These are phyloP conservation scores for Geoglossum glabrum DNA, from an alignment of 495 filamentous ascomycete species.

Conservation along the genomic window DNA sequence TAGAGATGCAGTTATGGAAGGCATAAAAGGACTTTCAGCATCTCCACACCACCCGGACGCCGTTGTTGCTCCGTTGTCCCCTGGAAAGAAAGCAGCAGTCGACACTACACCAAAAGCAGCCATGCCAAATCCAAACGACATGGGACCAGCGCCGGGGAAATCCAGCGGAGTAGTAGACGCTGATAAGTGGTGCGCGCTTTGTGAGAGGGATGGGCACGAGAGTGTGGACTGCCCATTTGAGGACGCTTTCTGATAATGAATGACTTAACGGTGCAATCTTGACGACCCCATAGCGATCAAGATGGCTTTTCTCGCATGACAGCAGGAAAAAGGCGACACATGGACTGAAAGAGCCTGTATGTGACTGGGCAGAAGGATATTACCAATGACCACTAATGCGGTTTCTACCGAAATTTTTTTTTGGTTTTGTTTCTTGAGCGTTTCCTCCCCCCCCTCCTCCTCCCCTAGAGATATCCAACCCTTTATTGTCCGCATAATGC, in stretches of 20 bases:
- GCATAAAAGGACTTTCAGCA: constrained; percentile 22
- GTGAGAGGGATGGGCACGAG: constrained; percentile 88
- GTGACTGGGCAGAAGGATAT: neutral
- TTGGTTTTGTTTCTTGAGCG: neutral
- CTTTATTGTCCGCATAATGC: neutral
- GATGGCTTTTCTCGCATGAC: neutral
- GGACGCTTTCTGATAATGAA: constrained; percentile 35
- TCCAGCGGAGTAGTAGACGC: constrained; percentile 58
- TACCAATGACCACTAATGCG: neutral
- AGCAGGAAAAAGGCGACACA: neutral
- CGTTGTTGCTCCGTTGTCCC: constrained; percentile 9
- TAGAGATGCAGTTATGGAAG: constrained; percentile 26
- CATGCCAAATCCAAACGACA: neutral
- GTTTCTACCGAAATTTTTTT: no score
- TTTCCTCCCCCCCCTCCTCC: no score
- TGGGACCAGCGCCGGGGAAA: constrained; percentile 44
- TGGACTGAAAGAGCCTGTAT: neutral
- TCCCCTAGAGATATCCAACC: neutral
- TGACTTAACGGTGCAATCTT: neutral
- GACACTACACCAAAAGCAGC: constrained; percentile 6
- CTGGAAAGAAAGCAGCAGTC: constrained; percentile 16
- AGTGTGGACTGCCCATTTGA: constrained; percentile 92
- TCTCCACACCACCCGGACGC: constrained; percentile 22
- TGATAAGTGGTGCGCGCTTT: constrained; percentile 90
- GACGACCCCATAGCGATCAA: neutral